Evolutionary conservation across 768 basidiomycete genomes (phyloP), one percentile per base, ranked within the genome.

Genomic region (Mycena capillaripes): DNA sequence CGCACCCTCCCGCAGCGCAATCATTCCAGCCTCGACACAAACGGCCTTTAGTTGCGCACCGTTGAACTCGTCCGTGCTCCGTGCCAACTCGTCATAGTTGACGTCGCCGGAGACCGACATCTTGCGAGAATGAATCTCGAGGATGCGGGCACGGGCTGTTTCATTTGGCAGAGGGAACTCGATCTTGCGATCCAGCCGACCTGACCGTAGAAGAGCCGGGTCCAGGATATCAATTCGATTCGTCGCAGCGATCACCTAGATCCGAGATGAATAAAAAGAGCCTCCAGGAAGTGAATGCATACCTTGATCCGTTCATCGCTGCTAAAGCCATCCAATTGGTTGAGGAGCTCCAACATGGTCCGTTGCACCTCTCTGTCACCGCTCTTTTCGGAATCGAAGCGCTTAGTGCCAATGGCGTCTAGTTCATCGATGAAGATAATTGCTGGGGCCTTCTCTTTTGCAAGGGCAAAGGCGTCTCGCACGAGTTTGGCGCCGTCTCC

Each of bases 11-110:
- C 98, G 86, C 46, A 99, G 84, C 9, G 97, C 95, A 78, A 99
- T 98, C 98, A 99, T 99, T 69, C 98, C 98, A 46, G 98, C 98
- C 84, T 99, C 98, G 1, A 99, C 98, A 83, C 97, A 99, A 4
- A 98, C 97, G 0, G 97, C 98, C 86, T 98, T 98, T 78, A 98
- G 83, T 81, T 97, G 95, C 9, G 96, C 96, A n/a, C 92, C 97
- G 79, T 99, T 98, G 84, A 99, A 98, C 80, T 99, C 98, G 77
- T 99, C 98, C 56, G 98, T 97, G 81, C 95, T 97, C 78, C 97
- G 88, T 14, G 98, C 97, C 62, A 99, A 86, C 83, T 99, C 98
- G 73, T 97, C 97, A 81, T 92, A 99, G 86, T 99, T 99, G 79
- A 99, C 97, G 72, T 96, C 96, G 6, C 88, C 81, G 34, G 90